Percentiles rank a stretch among this genome's conserved stretches.
Evolutionary conservation across 2,329 filamentous ascomycete genomes (phyloP).

Genomic region (Blastomyces silverae): DNA sequence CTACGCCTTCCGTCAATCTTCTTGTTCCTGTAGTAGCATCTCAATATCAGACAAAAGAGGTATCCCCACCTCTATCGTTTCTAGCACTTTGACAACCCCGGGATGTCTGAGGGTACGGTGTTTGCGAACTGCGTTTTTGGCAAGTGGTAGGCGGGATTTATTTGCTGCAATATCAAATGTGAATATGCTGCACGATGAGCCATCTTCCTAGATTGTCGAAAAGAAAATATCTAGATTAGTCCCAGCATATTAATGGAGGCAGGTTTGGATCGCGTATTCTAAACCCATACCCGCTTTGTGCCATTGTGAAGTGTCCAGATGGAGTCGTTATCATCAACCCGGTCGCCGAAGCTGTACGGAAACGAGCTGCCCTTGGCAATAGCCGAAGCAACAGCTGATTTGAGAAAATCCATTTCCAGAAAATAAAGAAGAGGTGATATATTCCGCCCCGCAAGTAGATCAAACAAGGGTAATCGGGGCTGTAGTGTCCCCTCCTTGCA

Average conservation of each 20-base stretch:
- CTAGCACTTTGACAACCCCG: slow-evolving; percentile 86
- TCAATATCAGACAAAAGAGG: neutral
- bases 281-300: slow-evolving; percentile 66
- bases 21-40: neutral
- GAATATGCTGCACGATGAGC: slow-evolving; percentile 92
- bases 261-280: slow-evolving; percentile 7
- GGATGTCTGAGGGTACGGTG: slow-evolving; percentile 88
- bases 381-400: slow-evolving; percentile 92
- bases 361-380: slow-evolving; percentile 93
- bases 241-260: neutral
- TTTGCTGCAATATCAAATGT: slow-evolving; percentile 84
- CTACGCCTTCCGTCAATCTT: slow-evolving; percentile 41
- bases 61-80: slow-evolving; percentile 74
- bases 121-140: slow-evolving; percentile 90
- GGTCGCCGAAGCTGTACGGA: slow-evolving; percentile 86
- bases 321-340: slow-evolving; percentile 83
- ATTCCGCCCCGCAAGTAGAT: neutral
- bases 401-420: slow-evolving; percentile 84
- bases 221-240: slow-evolving; percentile 20
- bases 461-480: neutral
- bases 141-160: slow-evolving; percentile 72
- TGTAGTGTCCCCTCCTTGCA: neutral
- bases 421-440: neutral
- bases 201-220: slow-evolving; percentile 64
- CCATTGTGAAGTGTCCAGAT: slow-evolving; percentile 97